phyloP scores from a whole-genome alignment of 441 rosid species.

The Erodium moschatum region DNA sequence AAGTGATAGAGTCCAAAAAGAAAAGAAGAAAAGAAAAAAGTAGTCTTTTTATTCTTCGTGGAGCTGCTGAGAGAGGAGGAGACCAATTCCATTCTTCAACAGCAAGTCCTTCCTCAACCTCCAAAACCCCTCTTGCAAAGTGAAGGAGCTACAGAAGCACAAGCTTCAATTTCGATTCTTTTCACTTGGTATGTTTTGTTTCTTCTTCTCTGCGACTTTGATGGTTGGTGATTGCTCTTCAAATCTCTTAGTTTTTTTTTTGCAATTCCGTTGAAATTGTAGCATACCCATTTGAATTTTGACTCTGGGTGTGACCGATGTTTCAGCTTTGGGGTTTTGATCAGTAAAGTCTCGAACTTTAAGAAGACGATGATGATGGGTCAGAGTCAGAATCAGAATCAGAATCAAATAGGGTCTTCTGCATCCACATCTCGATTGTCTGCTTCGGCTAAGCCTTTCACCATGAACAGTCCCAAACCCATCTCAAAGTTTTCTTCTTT shows the following conservation, averaged over 20 bases:
- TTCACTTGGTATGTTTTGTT: background rate
- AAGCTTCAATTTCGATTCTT: background rate
- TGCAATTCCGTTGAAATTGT: background rate
- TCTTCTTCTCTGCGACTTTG: background rate
- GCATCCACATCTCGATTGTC: constrained; percentile 31
- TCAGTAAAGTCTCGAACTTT: background rate
- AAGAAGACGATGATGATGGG: constrained; percentile 10
- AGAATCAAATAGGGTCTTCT: constrained; percentile 3
- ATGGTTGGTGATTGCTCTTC: background rate
- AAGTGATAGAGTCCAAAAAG: no score
- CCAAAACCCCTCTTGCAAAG: no score
- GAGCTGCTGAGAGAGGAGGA: no score
- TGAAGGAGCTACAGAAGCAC: background rate
- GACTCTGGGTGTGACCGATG: background rate
- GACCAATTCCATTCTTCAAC: no score
- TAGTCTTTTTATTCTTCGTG: no score
- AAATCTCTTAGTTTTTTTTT: background rate
- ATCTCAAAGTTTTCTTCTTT: background rate
- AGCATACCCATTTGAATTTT: background rate
- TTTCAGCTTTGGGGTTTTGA: constrained; percentile 6
- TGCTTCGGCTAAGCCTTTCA: constrained; percentile 32
- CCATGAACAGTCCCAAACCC: constrained; percentile 9
- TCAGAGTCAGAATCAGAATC: constrained; percentile 4
- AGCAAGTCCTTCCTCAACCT: no score
- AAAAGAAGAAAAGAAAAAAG: no score